Evolutionary conservation across 2,329 filamentous ascomycete species (phyloP), one percentile per base, ranked within the genome.

Genomic region (Microsporum audouinii): DNA sequence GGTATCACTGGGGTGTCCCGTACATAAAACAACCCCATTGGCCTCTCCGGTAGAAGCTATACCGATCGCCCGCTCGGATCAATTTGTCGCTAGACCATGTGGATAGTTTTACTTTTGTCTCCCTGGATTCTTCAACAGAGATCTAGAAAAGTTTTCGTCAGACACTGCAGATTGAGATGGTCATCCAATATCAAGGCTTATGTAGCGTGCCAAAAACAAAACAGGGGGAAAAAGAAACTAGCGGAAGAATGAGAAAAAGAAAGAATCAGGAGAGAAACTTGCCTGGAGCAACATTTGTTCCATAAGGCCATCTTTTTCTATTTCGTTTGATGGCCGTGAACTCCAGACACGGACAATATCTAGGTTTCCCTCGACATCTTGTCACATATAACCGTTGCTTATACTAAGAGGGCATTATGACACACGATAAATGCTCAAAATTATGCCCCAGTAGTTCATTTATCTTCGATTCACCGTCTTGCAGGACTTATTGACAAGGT

Each of bases 11-110:
- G 49, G 49, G 33, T 53, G 14, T 31, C 31, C 17, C 27, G 31
- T 34, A 53, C 27, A 53, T 53, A 53, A 53, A 47, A 53, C 49
- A 53, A 53, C 49, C 49, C 31, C 49, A 53, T 53, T 53, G 49
- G 49, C 49, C 49, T 53, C 49, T 53, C 49, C 27, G 31, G 27
- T 53, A n/a, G 49, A 53, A 53, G 49, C 31, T 31, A 31, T 31
- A 33, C 27, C 31, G 49, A 53, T 53, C 49, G 49, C 49, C 49
- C 49, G 31, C 31, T 53, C 49, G 49, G 49, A 53, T 53, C 27
- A 53, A 53, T 53, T 53, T 53, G 49, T 31, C 33, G 49, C 29
- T 53, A 34, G 49, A 53, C 49, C 49, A 53, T 53, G 49, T 53
- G 49, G 49, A 29, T 29, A 53, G 49, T 53, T 33, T 53, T 53